Conservation (phyloP, 1,284 basidiomycete genomes). For the Trametes versicolor region DNA sequence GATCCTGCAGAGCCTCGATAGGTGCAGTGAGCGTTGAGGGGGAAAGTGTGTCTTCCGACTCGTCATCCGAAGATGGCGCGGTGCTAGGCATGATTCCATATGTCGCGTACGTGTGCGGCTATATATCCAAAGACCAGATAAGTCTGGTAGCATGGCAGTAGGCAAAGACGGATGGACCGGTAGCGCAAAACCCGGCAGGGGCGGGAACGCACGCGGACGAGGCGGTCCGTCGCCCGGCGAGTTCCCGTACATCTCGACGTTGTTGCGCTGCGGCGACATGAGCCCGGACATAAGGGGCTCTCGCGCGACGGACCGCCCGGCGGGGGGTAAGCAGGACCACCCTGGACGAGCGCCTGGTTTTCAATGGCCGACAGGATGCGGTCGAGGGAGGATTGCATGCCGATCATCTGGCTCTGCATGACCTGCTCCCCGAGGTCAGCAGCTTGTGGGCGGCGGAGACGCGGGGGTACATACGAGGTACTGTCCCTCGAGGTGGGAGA, state of each 20-base stretch:
- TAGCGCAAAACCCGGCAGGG: slow-evolving; percentile 89
- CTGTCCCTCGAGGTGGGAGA: slow-evolving; percentile 85
- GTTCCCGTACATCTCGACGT: slow-evolving; percentile 43
- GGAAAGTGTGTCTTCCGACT: slow-evolving; percentile 87
- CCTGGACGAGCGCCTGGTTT: slow-evolving; percentile 45
- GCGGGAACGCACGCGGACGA: slow-evolving; percentile 66
- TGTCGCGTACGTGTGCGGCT: slow-evolving; percentile 83
- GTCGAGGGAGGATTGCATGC: slow-evolving; percentile 87
- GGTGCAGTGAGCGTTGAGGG: slow-evolving; percentile 87
- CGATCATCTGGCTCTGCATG: slow-evolving; percentile 92
- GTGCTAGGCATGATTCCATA: slow-evolving; percentile 89
- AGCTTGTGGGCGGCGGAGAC: slow-evolving; percentile 4
- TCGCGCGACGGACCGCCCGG: slow-evolving; percentile 28
- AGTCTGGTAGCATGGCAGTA: neutral
- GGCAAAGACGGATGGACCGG: slow-evolving; percentile 63
- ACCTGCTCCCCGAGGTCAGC: slow-evolving; percentile 55
- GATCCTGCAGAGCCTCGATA: slow-evolving; percentile 91
- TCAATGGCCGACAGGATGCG: slow-evolving; percentile 79
- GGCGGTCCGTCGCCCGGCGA: slow-evolving; percentile 38
- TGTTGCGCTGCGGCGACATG: slow-evolving; percentile 39
- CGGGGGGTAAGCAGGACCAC: slow-evolving; percentile 40
- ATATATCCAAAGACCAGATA: neutral
- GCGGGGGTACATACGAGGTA: slow-evolving; percentile 64
- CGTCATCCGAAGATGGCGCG: slow-evolving; percentile 86
- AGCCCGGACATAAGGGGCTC: slow-evolving; percentile 38